These are phyloP conservation scores for Phylloporus sp. DNA, from an alignment of 768 basidiomycete species.

Conservation along the genomic window DNA sequence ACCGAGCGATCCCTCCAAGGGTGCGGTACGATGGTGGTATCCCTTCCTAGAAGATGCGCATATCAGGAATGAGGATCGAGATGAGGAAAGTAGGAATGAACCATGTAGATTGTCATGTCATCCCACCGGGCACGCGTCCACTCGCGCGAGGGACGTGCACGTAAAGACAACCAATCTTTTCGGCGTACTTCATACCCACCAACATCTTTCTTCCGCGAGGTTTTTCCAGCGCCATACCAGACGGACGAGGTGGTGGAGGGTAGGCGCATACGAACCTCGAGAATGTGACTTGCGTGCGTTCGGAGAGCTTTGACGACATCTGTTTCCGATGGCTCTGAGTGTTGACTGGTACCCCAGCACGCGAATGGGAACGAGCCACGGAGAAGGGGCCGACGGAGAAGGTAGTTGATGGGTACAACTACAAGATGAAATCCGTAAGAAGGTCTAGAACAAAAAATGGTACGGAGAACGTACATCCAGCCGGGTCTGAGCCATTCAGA, in stretches of 20 bases:
- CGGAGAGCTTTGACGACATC: constrained; percentile 58
- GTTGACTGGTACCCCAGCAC: not conserved
- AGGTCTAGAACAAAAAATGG: not conserved
- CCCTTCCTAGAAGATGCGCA: constrained; percentile 51
- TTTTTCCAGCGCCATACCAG: constrained; percentile 34
- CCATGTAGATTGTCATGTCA: constrained; percentile 61
- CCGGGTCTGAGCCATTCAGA: constrained; percentile 19
- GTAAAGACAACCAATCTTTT: constrained; percentile 38
- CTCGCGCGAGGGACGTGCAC: constrained; percentile 20
- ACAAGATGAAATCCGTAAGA: not conserved
- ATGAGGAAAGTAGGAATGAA: constrained; percentile 23
- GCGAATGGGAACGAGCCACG: constrained; percentile 12
- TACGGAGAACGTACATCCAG: constrained; percentile 46
- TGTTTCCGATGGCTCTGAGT: constrained; percentile 35
- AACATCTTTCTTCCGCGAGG: constrained; percentile 28
- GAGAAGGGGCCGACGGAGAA: constrained; percentile 40
- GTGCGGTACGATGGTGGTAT: constrained; percentile 55
- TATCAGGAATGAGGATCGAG: not conserved
- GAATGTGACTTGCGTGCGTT: constrained; percentile 36
- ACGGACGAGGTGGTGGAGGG: constrained; percentile 28
- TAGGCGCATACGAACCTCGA: constrained; percentile 65
- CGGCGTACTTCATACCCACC: constrained; percentile 68
- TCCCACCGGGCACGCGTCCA: constrained; percentile 55
- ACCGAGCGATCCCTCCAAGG: constrained; percentile 45
- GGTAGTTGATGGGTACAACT: constrained; percentile 60